phyloP scores from a whole-genome alignment of 441 rosid species.

The Jatropha multifida region DNA sequence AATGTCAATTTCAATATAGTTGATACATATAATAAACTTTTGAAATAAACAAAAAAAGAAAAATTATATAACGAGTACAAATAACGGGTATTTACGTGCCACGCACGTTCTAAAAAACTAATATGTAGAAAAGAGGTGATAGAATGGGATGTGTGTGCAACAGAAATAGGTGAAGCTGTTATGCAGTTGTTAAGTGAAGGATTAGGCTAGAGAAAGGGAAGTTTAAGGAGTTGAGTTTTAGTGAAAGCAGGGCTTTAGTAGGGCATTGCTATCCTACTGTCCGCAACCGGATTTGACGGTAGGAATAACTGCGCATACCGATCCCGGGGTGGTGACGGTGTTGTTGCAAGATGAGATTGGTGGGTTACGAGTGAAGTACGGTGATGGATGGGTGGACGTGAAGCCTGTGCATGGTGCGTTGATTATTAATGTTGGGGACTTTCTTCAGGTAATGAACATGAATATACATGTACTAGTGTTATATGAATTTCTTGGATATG shows the following conservation, averaged over 20 bases:
- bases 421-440: constrained; percentile 34
- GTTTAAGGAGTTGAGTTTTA: constrained; percentile 24
- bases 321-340: constrained; percentile 33
- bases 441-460: constrained; percentile 29
- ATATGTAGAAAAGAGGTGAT: constrained; percentile 21
- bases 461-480: too few species aligned
- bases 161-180: constrained; percentile 23
- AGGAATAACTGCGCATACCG: constrained; percentile 32
- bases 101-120: neutral
- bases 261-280: constrained; percentile 37
- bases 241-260: constrained; percentile 10
- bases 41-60: too few species aligned
- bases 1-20: too few species aligned
- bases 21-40: too few species aligned
- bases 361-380: constrained; percentile 35
- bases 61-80: constrained; percentile 7
- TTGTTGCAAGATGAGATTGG: constrained; percentile 26
- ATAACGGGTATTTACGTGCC: neutral
- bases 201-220: constrained; percentile 19
- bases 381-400: constrained; percentile 31
- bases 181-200: constrained; percentile 34
- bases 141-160: constrained; percentile 25
- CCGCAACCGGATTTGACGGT: constrained; percentile 39
- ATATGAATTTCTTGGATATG: too few species aligned
- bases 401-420: constrained; percentile 30